A percentile compares a stretch with the other conserved stretches of the same genome.
These are phyloP conservation scores for Raphanus hybrid DNA, from an alignment of 441 rosid species.

Conservation along the genomic window DNA sequence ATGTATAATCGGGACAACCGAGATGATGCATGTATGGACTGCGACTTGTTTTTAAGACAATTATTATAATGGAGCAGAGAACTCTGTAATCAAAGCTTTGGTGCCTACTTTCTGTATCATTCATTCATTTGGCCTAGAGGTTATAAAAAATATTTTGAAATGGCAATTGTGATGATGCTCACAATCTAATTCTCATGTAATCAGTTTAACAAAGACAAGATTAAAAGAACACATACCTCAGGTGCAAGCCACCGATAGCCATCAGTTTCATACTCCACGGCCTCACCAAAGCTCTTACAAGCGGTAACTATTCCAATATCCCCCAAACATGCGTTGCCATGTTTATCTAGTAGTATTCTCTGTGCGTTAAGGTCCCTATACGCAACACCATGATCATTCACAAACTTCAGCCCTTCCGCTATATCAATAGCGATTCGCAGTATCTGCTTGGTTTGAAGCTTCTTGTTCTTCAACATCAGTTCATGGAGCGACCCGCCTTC, in stretches of 20 bases:
- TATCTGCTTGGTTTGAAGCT: constrained; percentile 79
- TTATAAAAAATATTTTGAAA: neutral
- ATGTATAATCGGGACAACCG: constrained; percentile 16
- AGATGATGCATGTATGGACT: constrained; percentile 24
- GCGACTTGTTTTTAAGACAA: neutral
- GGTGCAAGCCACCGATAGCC: constrained; percentile 99
- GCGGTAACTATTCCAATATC: constrained; percentile 89
- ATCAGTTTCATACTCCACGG: constrained; percentile 93
- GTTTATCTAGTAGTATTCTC: constrained; percentile 76
- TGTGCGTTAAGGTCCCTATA: constrained; percentile 84
- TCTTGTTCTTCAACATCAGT: constrained; percentile 75
- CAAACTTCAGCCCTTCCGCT: constrained; percentile 81
- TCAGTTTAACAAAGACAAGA: constrained; percentile 19
- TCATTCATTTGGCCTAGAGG: constrained; percentile 7
- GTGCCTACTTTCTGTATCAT: constrained; percentile 15
- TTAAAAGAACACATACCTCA: constrained; percentile 65
- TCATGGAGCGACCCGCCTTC: constrained; percentile 92
- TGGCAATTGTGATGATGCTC: constrained; percentile 1
- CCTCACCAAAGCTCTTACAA: constrained; percentile 85
- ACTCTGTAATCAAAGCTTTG: constrained; percentile 8
- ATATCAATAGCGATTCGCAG: constrained; percentile 72
- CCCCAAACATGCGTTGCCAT: constrained; percentile 87
- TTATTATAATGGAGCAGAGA: constrained; percentile 18
- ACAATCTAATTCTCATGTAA: constrained; percentile 11
- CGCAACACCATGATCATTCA: constrained; percentile 86